Percentiles rank a stretch among this genome's conserved stretches.
Evolutionary conservation across 2,329 filamentous ascomycete species (phyloP).

Genomic region (Mycosphaerella arachidis): DNA sequence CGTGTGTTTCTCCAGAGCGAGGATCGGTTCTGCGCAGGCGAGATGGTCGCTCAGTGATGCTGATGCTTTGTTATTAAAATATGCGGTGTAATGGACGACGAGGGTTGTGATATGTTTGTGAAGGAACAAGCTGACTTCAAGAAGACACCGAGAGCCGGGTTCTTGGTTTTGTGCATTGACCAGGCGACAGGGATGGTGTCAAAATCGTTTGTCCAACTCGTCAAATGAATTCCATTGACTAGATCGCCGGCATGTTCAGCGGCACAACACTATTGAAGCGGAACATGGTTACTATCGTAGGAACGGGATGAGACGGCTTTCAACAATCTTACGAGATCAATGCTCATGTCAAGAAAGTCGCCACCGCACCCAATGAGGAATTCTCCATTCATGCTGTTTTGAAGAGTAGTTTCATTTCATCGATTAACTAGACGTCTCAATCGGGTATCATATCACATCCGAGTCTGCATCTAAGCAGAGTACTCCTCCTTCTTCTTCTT

Average conservation of each 20-base stretch:
- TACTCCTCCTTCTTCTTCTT: slow-evolving; percentile 28
- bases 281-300: neutral
- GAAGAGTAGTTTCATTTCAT: neutral
- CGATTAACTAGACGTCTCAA: neutral
- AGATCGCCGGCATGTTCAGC: too few relatives aligned
- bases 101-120: neutral
- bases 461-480: slow-evolving; percentile 9
- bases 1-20: neutral
- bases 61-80: neutral
- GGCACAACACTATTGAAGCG: too few relatives aligned
- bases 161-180: neutral
- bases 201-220: neutral
- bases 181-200: neutral
- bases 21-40: too few relatives aligned
- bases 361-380: neutral
- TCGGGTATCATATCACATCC: neutral
- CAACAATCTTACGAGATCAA: neutral
- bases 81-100: neutral
- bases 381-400: neutral
- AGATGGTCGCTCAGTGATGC: too few relatives aligned
- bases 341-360: neutral
- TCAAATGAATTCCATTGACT: too few relatives aligned
- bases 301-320: neutral
- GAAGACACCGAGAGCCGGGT: neutral
- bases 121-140: neutral